These are phyloP conservation scores for Endoconidiophora polonica DNA, from an alignment of 2,329 filamentous ascomycete genomes.

Conservation along the genomic window DNA sequence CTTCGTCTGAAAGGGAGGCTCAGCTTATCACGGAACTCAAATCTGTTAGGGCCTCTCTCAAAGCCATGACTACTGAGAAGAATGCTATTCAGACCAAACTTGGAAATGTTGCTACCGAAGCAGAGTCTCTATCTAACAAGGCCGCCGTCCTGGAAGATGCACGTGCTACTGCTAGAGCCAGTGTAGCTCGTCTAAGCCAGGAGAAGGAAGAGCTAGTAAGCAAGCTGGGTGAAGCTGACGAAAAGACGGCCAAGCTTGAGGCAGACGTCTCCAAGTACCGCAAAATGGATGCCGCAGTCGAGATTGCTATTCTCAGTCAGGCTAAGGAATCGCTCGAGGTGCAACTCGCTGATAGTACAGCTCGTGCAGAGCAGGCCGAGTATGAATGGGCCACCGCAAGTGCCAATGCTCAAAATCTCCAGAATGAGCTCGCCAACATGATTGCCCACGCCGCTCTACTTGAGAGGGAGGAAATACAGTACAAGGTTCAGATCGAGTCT, in stretches of 20 bases:
- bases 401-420: conserved; percentile 1
- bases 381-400: conserved; percentile 8
- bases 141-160: conserved; percentile 5
- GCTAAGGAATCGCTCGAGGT: conserved; percentile 7
- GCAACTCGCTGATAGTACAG: not conserved
- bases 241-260: conserved; percentile 1
- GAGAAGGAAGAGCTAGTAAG: conserved; percentile 3
- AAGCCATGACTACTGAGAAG: conserved; percentile 4
- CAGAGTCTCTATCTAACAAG: conserved; percentile 4
- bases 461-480: conserved; percentile 9
- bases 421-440: conserved; percentile 6
- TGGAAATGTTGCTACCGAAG: not conserved
- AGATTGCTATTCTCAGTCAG: conserved; percentile 7
- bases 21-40: conserved; percentile 4
- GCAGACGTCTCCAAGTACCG: not conserved
- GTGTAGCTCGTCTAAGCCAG: conserved; percentile 3
- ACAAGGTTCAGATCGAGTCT: conserved; percentile 11
- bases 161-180: conserved; percentile 1
- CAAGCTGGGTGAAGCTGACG: not conserved
- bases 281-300: conserved; percentile 1
- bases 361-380: conserved; percentile 1
- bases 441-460: conserved; percentile 6
- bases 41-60: not conserved
- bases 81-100: conserved; percentile 2
- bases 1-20: conserved; percentile 2